These are phyloP conservation scores for Neobulgaria alba DNA, from an alignment of 2,329 filamentous ascomycete species.

Conservation along the genomic window DNA sequence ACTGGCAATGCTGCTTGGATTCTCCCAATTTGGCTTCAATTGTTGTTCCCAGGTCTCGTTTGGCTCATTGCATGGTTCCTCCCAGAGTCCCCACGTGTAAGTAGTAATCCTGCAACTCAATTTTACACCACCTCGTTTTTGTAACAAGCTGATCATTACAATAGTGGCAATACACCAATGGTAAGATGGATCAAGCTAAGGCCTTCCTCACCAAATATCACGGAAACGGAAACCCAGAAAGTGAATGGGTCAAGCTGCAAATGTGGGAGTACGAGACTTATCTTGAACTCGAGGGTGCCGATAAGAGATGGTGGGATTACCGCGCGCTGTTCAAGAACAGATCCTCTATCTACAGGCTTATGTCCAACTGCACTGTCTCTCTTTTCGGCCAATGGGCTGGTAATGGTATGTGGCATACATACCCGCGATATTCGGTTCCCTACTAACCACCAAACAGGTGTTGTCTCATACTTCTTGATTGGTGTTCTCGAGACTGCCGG, in stretches of 20 bases:
- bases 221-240: constrained; percentile 41
- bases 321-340: constrained; percentile 41
- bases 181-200: constrained; percentile 31
- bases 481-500: constrained; percentile 43
- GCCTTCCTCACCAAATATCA: constrained; percentile 40
- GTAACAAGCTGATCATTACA: neutral
- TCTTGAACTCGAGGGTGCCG: constrained; percentile 39
- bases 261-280: constrained; percentile 41
- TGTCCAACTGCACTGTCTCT: constrained; percentile 41
- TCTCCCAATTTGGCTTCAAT: constrained; percentile 44
- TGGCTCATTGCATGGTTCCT: constrained; percentile 36
- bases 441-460: constrained; percentile 10
- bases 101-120: neutral
- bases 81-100: constrained; percentile 37
- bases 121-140: no score
- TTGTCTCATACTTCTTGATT: constrained; percentile 44
- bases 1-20: constrained; percentile 34
- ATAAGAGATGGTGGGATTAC: constrained; percentile 49
- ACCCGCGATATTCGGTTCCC: neutral
- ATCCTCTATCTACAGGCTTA: constrained; percentile 39
- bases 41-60: constrained; percentile 41
- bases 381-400: constrained; percentile 44
- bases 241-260: constrained; percentile 43
- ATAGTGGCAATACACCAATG: constrained; percentile 34
- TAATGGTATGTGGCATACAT: constrained; percentile 13